Evolutionary conservation across 495 filamentous ascomycete species (phyloP).

Genomic region (Cudoniella acicularis): DNA sequence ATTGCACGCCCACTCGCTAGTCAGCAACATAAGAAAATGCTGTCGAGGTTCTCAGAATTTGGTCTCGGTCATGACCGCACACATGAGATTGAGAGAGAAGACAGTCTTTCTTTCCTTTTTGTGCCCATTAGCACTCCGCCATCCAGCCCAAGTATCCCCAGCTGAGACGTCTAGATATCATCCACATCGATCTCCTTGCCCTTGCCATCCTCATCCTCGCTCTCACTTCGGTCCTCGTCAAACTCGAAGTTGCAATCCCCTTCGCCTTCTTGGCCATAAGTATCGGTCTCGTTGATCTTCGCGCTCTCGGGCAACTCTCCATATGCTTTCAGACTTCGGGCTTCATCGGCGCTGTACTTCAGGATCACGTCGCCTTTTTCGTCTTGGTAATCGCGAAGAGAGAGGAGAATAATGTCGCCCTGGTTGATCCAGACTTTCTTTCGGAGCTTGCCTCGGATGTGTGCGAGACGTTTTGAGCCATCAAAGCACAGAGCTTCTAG

Average conservation of each 20-base stretch:
- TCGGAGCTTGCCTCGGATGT: constrained; percentile 91
- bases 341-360: constrained; percentile 98
- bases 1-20: constrained; percentile 23
- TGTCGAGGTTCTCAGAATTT: constrained; percentile 29
- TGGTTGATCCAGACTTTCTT: constrained; percentile 99
- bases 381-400: constrained; percentile 96
- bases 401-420: constrained; percentile 96
- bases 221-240: constrained; percentile 80
- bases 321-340: constrained; percentile 88
- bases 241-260: constrained; percentile 83
- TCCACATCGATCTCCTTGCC: constrained; percentile 68
- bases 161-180: constrained; percentile 53
- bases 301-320: constrained; percentile 95
- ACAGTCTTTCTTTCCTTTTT: constrained; percentile 42
- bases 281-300: constrained; percentile 99
- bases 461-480: constrained; percentile 78
- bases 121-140: not conserved
- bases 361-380: constrained; percentile 99
- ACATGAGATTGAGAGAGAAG: constrained; percentile 57
- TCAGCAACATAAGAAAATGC: constrained; percentile 22
- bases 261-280: constrained; percentile 69
- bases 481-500: constrained; percentile 97
- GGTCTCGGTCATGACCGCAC: constrained; percentile 14
- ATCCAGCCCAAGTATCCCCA: not conserved
- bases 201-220: constrained; percentile 57